Evolutionary conservation across 2,329 filamentous ascomycete species (phyloP).

Genomic region (Aschersonia sp.): DNA sequence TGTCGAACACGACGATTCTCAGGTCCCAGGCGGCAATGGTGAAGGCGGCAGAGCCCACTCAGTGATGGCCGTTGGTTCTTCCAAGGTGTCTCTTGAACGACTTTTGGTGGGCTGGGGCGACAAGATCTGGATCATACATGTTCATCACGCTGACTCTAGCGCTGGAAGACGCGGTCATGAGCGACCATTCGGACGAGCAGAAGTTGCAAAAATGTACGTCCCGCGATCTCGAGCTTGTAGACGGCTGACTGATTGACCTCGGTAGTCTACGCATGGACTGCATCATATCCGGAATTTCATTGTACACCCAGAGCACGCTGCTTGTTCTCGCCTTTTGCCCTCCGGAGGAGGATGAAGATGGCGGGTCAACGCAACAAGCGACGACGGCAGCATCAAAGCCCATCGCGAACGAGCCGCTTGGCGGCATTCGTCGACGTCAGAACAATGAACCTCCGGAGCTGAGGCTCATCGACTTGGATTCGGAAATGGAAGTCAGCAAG

Average conservation of each 20-base stretch:
- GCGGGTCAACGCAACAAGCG: slow-evolving; percentile 6
- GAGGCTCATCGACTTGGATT: slow-evolving; percentile 75
- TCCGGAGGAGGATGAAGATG: slow-evolving; percentile 51
- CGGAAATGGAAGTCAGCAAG: slow-evolving; percentile 75
- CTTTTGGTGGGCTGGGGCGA: slow-evolving; percentile 90
- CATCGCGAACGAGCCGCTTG: slow-evolving; percentile 41
- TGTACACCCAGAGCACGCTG: slow-evolving; percentile 86
- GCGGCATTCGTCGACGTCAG: slow-evolving; percentile 54
- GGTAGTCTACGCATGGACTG: slow-evolving; percentile 82
- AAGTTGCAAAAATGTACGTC: slow-evolving; percentile 83
- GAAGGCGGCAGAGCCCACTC: not conserved
- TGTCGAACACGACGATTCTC: slow-evolving; percentile 56
- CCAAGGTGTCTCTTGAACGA: slow-evolving; percentile 43
- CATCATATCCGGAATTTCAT: slow-evolving; percentile 89
- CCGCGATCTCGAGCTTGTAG: not conserved
- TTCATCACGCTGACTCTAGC: slow-evolving; percentile 60
- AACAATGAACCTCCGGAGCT: slow-evolving; percentile 80
- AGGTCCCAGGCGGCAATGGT: not conserved
- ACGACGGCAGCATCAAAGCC: slow-evolving; percentile 19
- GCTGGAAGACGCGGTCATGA: slow-evolving; percentile 53
- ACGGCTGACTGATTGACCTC: not conserved
- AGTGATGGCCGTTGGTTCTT: not conserved
- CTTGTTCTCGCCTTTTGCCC: slow-evolving; percentile 84
- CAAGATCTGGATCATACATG: slow-evolving; percentile 89
- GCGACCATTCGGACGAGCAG: slow-evolving; percentile 61